Percentiles rank a stretch among this genome's conserved stretches.
Evolutionary conservation across 2,329 filamentous ascomycete genomes (phyloP).

Genomic region (Aciculosporium take): DNA sequence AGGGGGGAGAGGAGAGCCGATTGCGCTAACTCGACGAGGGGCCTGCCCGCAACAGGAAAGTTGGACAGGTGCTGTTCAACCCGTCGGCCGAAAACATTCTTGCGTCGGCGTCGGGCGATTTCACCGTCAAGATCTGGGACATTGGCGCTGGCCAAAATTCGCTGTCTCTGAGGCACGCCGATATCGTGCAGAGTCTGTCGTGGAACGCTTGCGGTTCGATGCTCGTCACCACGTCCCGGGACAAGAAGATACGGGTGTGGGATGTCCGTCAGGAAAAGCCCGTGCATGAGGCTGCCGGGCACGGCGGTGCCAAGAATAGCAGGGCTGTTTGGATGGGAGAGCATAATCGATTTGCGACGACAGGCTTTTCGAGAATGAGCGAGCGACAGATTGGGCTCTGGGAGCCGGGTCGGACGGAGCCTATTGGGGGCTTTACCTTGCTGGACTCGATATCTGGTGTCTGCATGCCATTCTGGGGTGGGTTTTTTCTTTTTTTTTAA

Average conservation of each 20-base stretch:
- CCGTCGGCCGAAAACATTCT: conserved; percentile 90
- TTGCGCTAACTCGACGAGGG: background rate
- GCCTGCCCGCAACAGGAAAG: conserved; percentile 58
- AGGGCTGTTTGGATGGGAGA: conserved; percentile 95
- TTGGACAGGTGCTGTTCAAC: conserved; percentile 96
- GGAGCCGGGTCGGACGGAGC: conserved; percentile 77
- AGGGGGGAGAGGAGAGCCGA: background rate
- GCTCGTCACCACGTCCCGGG: conserved; percentile 82
- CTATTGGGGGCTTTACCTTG: conserved; percentile 78
- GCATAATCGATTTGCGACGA: conserved; percentile 88
- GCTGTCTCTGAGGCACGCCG: conserved; percentile 67
- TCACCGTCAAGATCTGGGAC: conserved; percentile 93
- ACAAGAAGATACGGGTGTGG: conserved; percentile 98
- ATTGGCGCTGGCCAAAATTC: conserved; percentile 62
- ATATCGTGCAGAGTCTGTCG: conserved; percentile 88
- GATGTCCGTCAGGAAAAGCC: conserved; percentile 87
- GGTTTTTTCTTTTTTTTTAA: too few species aligned
- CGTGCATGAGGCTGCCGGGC: conserved; percentile 70
- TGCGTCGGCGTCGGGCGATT: conserved; percentile 88
- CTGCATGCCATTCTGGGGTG: conserved; percentile 97
- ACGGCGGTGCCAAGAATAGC: conserved; percentile 93
- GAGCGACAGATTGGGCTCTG: conserved; percentile 91
- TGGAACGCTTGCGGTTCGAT: conserved; percentile 85
- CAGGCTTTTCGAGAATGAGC: conserved; percentile 96
- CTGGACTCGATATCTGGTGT: conserved; percentile 95